Base-by-base conservation (phyloP, 768 basidiomycete genomes). In the Tylopilus balloui region DNA sequence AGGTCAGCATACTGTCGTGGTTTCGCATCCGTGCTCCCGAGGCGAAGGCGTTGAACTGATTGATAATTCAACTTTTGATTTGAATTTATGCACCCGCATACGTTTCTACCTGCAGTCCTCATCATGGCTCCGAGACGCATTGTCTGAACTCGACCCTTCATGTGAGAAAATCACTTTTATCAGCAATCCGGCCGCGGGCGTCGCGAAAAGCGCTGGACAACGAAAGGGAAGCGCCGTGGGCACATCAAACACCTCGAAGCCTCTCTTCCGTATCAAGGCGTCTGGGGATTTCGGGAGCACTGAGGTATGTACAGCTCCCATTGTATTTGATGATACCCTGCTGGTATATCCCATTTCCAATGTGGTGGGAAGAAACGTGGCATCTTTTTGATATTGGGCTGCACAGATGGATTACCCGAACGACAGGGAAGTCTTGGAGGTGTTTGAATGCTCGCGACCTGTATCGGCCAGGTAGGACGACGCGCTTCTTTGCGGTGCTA, bases 331-430 rank as follows among this genome's bases (percentile, higher is more conserved):
- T 28, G 13, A 25, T 41, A 12, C 15, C 5, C 39, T 27, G 20
- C 19, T 40, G 13, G 23, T 44, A 11, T 21, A 23, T 6, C 14
- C 21, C n/a, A 15, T 17, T 23, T 37, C 20, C 20, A 17, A 40
- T n/a, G 28, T 6, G 35, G 27, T 23, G 21, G 24, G 37, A 23
- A 38, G 31, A 39, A 24, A 24, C 2, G 11, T 31, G 27, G 19
- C 1, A 8, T 23, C 12, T 20, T 37, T 41, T 32, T 50, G 45
- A 55, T 17, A 20, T 17, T 21, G 47, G 28, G 20, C 5, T 21
- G n/a, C 32, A 14, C 25, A 94, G 92, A 90, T 97, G 84, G 94
- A 99, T 69, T 98, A 94, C 54, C 92, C 92, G 3, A 92, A 90
- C 58, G 92, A 95, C 60, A 77, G 79, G 41, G 92, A 96, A 42